Base-by-base conservation (phyloP, 2,329 filamentous ascomycete species). In the Fusarium brachygibbosum region DNA sequence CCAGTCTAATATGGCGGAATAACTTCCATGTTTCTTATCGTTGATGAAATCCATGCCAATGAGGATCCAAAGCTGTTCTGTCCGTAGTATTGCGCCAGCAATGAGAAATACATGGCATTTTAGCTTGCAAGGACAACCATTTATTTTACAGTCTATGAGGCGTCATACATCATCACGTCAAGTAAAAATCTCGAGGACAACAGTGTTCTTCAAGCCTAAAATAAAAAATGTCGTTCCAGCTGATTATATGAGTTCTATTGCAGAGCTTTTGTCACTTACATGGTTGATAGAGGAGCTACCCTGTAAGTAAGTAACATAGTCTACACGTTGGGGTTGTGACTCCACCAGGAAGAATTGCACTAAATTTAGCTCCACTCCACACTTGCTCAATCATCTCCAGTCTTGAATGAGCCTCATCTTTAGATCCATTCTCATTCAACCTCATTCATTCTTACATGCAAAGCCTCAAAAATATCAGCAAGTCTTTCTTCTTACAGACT, bases 391-490 rank as follows among this genome's bases (percentile, higher is more conserved):
- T 51, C 44, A 58, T 38, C 37, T 49, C 19, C 54, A 51, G 40
- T 23, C 17, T 40, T 40, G 48, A 51, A 21, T 41, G 46, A 69
- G 46, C 32, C 42, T 45, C 55, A 69, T 58, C 50, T 45, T 38
- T 44, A 35, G 25, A 40, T 44, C 38, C 35, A 37, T 28, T 40
- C 42, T 42, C 48, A 57, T 8, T 25, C 29, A 63, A 60, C 49
- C 38, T 63, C 48, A 40, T 23, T 35, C 29, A 29, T 37, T 35
- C 29, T 29, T 37, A 25, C 31, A 74, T 74, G 71, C 46, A 38
- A 58, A 48, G 51, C 16, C 55, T 68, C 6, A 46, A 31, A 34
- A 40, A 38, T 7, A 44, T 65, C 16, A 31, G 11, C 35, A 71
- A 51, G 35, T 37, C 62, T 19, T 25, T 62, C 11, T 37, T 59